Conservation (phyloP, 495 filamentous ascomycete species). For the Podospora fimiseda region DNA sequence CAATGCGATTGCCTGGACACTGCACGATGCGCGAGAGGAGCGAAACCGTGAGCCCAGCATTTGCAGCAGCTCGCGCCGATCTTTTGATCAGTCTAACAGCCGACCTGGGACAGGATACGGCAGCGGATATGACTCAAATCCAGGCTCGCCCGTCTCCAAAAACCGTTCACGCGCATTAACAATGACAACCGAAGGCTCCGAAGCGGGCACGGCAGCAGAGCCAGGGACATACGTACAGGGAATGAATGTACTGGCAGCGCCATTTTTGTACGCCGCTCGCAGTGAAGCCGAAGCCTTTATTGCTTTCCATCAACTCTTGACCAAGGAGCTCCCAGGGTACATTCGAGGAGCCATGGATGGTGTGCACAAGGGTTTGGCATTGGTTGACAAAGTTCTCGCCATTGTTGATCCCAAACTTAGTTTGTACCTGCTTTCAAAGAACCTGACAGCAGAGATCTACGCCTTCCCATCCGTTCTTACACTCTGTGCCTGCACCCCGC, state of each 20-base stretch:
- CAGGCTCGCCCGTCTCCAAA: slow-evolving; percentile 44
- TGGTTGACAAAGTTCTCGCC: slow-evolving; percentile 85
- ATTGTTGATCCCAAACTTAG: slow-evolving; percentile 89
- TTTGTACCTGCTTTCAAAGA: slow-evolving; percentile 72
- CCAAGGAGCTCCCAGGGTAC: slow-evolving; percentile 85
- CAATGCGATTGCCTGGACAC: slow-evolving; percentile 93
- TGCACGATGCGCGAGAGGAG: slow-evolving; percentile 67
- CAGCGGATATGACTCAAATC: slow-evolving; percentile 30
- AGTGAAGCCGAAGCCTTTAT: slow-evolving; percentile 93
- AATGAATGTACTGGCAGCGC: slow-evolving; percentile 99
- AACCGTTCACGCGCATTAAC: slow-evolving; percentile 45
- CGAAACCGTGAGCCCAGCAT: slow-evolving; percentile 25
- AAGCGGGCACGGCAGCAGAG: slow-evolving; percentile 44
- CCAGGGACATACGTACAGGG: slow-evolving; percentile 91
- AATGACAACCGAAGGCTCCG: slow-evolving; percentile 53
- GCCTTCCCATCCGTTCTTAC: slow-evolving; percentile 97
- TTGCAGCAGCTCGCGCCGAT: slow-evolving; percentile 27
- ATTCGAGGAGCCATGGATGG: slow-evolving; percentile 95
- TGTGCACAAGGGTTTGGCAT: slow-evolving; percentile 80
- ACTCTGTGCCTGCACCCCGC: slow-evolving; percentile 93
- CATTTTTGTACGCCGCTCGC: slow-evolving; percentile 90
- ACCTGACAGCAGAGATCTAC: slow-evolving; percentile 86
- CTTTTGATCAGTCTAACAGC: slow-evolving; percentile 22
- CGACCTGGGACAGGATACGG: slow-evolving; percentile 28
- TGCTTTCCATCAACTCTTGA: slow-evolving; percentile 83